phyloP scores from a whole-genome alignment of 2,329 filamentous ascomycete species.

The Pseudogymnoascus sp. region DNA sequence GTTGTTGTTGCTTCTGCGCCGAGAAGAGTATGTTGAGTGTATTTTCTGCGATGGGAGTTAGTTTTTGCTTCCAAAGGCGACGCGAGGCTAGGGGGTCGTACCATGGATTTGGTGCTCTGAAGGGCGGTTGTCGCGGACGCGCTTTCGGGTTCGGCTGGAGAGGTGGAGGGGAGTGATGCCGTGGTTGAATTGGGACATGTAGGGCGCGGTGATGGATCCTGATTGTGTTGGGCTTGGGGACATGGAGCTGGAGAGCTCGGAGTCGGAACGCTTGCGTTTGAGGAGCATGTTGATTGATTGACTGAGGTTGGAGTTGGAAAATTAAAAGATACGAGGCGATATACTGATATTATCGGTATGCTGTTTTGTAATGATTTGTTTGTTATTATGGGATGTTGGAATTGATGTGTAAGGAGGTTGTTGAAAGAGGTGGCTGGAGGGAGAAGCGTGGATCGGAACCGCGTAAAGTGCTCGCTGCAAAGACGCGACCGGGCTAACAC shows the following conservation, averaged over 20 bases:
- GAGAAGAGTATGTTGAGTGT: conserved; percentile 52
- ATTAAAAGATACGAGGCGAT: not conserved
- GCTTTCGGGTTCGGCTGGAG: conserved; percentile 53
- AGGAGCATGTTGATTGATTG: conserved; percentile 37
- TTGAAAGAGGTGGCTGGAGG: conserved; percentile 1
- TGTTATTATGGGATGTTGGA: not conserved
- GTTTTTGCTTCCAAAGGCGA: conserved; percentile 12
- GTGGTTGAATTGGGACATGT: conserved; percentile 24
- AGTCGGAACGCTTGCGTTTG: conserved; percentile 59
- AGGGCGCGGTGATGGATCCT: not conserved
- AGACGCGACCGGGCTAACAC: conserved; percentile 5
- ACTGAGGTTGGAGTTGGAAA: not conserved
- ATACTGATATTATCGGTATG: not conserved
- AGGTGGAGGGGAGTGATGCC: conserved; percentile 37
- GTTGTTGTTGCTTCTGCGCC: conserved; percentile 38
- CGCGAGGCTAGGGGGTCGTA: conserved; percentile 30
- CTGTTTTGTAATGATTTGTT: not conserved
- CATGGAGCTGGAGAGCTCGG: conserved; percentile 44
- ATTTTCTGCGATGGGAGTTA: conserved; percentile 36
- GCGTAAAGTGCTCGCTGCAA: conserved; percentile 8
- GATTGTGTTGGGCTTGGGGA: conserved; percentile 29
- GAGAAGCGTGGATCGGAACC: not conserved
- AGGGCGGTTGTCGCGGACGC: conserved; percentile 51
- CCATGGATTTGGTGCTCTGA: conserved; percentile 49
- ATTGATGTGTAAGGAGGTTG: not conserved